Base-by-base conservation (phyloP, 768 basidiomycete species). In the Pholiota molesta region DNA sequence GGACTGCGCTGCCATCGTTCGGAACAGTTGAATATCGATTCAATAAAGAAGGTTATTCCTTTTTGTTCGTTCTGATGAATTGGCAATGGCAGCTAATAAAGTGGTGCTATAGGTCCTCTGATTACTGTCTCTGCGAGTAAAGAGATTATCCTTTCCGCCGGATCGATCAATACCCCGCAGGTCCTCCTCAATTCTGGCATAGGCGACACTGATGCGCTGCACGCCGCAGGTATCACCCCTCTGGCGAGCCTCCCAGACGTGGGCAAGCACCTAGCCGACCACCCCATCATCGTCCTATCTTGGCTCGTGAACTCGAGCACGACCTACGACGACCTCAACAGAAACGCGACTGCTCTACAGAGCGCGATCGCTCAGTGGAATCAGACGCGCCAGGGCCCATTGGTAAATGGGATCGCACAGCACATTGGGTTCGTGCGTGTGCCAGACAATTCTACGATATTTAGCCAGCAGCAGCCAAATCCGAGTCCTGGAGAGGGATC, bases 101-200 rank as follows among this genome's bases (percentile, higher is more conserved):
- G 14, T n/a, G 10, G 5, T 23, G 5, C 28, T 33, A 42, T 23
- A 57, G 54, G 59, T 19, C 52, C 55, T 10, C 33, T 61, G 62
- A 47, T 16, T n/a, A 55, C 55, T 2, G 55, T 73, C 14, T 70
- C 60, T 1, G 76, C 76, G 1, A 55, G 19, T 2, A 75, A 74
- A 37, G 76, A 78, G 59, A 63, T 77, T 19, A 69, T 78, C 26
- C 67, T 78, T 1, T 76, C 75, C 10, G 75, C 76, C 5, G 77
- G 78, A 2, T 63, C 72, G 9, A 65, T 77, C 31, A 70, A 68
- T 13, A 78, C 76, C 0, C 76, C 77, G 0, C 68, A 66, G 16
- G 67, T 78, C 19, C 69, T 77, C 8, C 39, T 75, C 17, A 65
- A 72, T n/a, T 75, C 74, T 8, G 75, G 75, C 10, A 74, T 78